Conservation (phyloP, 2,329 filamentous ascomycete genomes). For the Fusarium sp. region DNA sequence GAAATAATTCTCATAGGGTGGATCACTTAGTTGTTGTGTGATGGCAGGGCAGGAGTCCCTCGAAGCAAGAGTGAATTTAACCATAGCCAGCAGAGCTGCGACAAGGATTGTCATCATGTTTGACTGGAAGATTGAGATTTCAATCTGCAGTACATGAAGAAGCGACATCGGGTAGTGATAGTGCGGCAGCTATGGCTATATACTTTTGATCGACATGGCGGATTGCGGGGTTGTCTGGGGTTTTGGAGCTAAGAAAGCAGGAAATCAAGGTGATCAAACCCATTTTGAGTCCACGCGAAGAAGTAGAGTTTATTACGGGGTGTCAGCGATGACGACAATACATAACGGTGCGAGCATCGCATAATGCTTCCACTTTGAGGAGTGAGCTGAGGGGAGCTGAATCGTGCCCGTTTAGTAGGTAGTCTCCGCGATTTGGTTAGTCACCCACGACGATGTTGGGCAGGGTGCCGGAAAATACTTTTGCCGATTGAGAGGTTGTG, state of each 20-base stretch:
- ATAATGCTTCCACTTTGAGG: neutral
- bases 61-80: neutral
- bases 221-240: constrained; percentile 17
- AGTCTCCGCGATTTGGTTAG: too few species aligned
- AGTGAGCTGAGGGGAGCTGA: neutral
- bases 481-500: neutral
- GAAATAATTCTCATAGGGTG: constrained; percentile 74
- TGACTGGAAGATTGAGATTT: neutral
- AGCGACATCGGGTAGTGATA: neutral
- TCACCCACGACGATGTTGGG: too few species aligned
- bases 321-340: constrained; percentile 14
- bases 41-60: constrained; percentile 10
- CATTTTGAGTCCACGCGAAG: neutral
- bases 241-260: constrained; percentile 11
- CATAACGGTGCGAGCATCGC: too few species aligned
- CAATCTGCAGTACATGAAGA: neutral
- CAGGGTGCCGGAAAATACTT: constrained; percentile 9
- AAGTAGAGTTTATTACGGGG: neutral
- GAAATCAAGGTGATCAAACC: neutral
- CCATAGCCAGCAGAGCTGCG: neutral
- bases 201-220: neutral
- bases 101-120: neutral
- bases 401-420: neutral
- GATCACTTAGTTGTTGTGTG: constrained; percentile 59
- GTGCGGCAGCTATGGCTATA: constrained; percentile 11